Evolutionary conservation across 495 filamentous ascomycete species (phyloP), one percentile per base, ranked within the genome.

Genomic region (Lasiosphaeris hirsuta): DNA sequence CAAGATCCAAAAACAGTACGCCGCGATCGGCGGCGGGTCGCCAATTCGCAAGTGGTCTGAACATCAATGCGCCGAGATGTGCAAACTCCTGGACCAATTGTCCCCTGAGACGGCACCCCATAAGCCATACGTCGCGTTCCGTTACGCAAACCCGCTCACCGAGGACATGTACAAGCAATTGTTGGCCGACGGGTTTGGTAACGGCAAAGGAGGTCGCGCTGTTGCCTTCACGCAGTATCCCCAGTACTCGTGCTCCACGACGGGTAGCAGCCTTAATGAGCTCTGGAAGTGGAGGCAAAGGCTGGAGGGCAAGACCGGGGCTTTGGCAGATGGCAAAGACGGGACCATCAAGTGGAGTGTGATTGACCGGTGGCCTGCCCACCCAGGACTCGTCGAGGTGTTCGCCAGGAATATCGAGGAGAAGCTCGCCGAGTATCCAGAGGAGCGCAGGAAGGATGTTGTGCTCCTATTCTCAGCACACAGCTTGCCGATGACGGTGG

Each of bases 201-300:
- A 83, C 23, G 92, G 91, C 1, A 89, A 84, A 57, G 91, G 91
- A 10, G 92, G 92, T 0, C 84, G 95, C 50, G 95, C 95, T 4
- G 90, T 99, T 7, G 95, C 95, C 2, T 99, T 97, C 71, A 96
- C 94, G 4, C 95, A 99, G 69, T 99, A 99, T 63, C 95, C 95
- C 17, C 95, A 99, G 69, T 99, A 99, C 69, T 94, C 89, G n/a
- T 99, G 95, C 73, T 96, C 90, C 19, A 99, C 95, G 7, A 99
- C 95, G 1, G 95, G 95, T 37, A 96, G 90, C 72, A 94, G 89
- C 45, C 71, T 99, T 51, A 99, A 97, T 65, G 95, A 99, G 75
- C 69, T 99, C 41, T 99, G 95, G 95, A 96, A 92, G 72, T 95
- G 92, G 89, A 80, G 91, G 56, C 88, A 88, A 63, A 83, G 92